A percentile compares a stretch with the other conserved stretches of the same genome.
These are phyloP conservation scores for Dioszegia hungarica DNA, from an alignment of 768 basidiomycete species.

Conservation along the genomic window DNA sequence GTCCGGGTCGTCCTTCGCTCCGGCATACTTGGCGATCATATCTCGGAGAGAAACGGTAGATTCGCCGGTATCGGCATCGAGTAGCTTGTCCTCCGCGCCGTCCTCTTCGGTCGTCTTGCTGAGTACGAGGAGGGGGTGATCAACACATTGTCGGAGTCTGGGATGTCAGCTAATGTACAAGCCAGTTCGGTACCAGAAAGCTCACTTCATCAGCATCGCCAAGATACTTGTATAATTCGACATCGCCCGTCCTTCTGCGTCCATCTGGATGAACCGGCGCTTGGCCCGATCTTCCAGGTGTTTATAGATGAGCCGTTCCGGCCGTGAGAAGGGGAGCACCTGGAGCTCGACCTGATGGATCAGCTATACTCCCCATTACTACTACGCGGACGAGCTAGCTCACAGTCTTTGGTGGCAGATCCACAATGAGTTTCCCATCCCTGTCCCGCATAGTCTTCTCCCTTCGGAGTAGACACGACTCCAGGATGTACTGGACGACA, in stretches of 20 bases:
- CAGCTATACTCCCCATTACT: background rate
- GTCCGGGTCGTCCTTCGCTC: too few species aligned
- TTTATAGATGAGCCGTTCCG: slow-evolving; percentile 84
- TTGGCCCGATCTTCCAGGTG: slow-evolving; percentile 76
- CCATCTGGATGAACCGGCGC: slow-evolving; percentile 70
- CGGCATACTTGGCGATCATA: slow-evolving; percentile 42
- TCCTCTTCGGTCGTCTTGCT: slow-evolving; percentile 52
- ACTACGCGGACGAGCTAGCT: slow-evolving; percentile 9
- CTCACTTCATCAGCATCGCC: slow-evolving; percentile 88
- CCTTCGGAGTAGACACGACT: slow-evolving; percentile 76
- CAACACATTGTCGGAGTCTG: slow-evolving; percentile 82
- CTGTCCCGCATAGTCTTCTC: slow-evolving; percentile 89
- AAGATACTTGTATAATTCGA: slow-evolving; percentile 57
- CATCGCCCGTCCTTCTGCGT: slow-evolving; percentile 80
- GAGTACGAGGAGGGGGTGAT: slow-evolving; percentile 81
- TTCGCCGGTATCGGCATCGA: slow-evolving; percentile 28
- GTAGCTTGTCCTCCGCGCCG: slow-evolving; percentile 46
- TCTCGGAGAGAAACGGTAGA: slow-evolving; percentile 28
- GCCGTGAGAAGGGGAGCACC: slow-evolving; percentile 68
- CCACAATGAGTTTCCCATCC: slow-evolving; percentile 80
- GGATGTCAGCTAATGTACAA: background rate
- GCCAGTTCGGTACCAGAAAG: slow-evolving; percentile 1
- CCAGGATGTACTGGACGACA: slow-evolving; percentile 89
- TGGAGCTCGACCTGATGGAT: slow-evolving; percentile 61
- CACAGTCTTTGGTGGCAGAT: slow-evolving; percentile 80